Percentiles rank a stretch among this genome's conserved stretches.
Conservation (phyloP, 176 grass and related monocot species). For the Aegilops umbellulata region DNA sequence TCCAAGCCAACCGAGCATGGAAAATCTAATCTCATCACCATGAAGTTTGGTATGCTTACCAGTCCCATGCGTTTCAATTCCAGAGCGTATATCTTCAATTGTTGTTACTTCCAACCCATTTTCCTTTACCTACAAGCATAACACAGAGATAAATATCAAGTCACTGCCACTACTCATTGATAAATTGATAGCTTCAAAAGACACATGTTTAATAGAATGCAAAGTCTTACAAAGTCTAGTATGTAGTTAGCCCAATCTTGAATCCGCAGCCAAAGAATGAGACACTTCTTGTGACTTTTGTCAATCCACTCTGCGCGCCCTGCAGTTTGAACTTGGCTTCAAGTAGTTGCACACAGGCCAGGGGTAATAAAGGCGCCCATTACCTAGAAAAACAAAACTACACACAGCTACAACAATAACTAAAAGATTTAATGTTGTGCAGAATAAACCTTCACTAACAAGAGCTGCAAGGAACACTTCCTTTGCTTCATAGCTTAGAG, state of each 20-base stretch:
- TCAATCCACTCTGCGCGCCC: slow-evolving; percentile 93
- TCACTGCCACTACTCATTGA: neutral
- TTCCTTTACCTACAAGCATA: slow-evolving; percentile 72
- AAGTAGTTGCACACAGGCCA: neutral
- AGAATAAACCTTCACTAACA: slow-evolving; percentile 72
- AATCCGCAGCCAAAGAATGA: slow-evolving; percentile 91
- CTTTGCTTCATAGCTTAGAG: slow-evolving; percentile 92
- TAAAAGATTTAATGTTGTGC: neutral
- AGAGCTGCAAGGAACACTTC: slow-evolving; percentile 84
- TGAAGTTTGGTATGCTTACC: slow-evolving; percentile 45
- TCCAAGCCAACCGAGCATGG: neutral
- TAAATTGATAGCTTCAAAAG: neutral
- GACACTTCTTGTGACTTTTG: slow-evolving; percentile 92
- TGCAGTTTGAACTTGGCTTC: slow-evolving; percentile 36
- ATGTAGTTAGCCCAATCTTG: slow-evolving; percentile 94
- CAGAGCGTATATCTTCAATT: slow-evolving; percentile 86
- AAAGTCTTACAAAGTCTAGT: slow-evolving; percentile 70
- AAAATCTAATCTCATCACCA: neutral
- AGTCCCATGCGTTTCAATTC: slow-evolving; percentile 82
- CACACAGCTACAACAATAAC: slow-evolving; percentile 22
- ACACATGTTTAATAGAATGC: neutral
- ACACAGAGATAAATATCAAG: slow-evolving; percentile 18
- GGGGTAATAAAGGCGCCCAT: neutral
- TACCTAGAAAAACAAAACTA: neutral
- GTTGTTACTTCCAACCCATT: slow-evolving; percentile 94